Base-by-base conservation (phyloP, 768 basidiomycete genomes). In the Tephrocybe sp. region DNA sequence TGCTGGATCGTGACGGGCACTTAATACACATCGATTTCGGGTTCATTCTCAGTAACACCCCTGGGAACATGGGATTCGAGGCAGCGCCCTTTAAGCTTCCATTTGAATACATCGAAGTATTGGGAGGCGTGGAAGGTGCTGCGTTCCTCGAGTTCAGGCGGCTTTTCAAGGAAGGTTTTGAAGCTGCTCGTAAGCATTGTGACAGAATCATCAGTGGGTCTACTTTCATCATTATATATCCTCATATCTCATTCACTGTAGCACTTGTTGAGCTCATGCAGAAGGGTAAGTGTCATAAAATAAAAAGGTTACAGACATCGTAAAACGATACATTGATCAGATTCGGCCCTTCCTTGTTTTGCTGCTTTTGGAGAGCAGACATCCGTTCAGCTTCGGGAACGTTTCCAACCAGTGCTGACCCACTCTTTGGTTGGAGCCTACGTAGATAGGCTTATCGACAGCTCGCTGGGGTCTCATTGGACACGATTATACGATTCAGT, bases 11-110 rank as follows among this genome's bases (percentile, higher is more conserved):
- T 45, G 92, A 97, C 27, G 97, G 97, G 0, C 95, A 95, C 59
- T 75, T 97, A 19, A 87, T 97, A 41, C 92, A 99, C 66, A 99
- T 99, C 53, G 97, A 98, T 67, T 99, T 98, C 64, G 97, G 97
- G 2, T 98, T 98, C 73, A 96, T 98, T 78, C 78, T 98, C 27
- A 89, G 89, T 35, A 98, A 98, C 67, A 93, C 95, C 1, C 97
- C 97, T 0, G 96, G 96, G 16, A 96, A 96, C 64, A 89, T 99
- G 55, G 91, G 96, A 22, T 98, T 99, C 65, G 97, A 99, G 70
- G 96, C 95, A n/a, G 95, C 97, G 2, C 97, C 97, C 1, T 99
- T 99, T 79, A 99, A 99, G 67, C 71, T 98, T 11, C 86, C 94
- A 7, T 75, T 87, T 45, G 97, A 99, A 67, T 99, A 99, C 67